phyloP scores from a whole-genome alignment of 345 rosid genomes.

The Acer saccharum region DNA sequence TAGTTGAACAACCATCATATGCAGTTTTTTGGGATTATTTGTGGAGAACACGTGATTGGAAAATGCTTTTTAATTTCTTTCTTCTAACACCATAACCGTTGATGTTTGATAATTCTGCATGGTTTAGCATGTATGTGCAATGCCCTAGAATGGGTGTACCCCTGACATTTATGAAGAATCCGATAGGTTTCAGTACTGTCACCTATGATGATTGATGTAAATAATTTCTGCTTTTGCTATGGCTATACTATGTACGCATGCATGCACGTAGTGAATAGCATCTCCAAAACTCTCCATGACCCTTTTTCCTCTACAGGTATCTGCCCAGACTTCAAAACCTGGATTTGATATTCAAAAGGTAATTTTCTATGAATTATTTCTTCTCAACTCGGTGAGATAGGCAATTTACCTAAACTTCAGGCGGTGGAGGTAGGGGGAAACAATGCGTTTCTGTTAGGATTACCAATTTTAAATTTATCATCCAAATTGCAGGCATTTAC shows the following conservation, averaged over 20 bases:
- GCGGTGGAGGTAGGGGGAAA: neutral
- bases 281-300: neutral
- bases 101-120: neutral
- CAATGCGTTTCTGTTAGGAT: neutral
- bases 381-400: neutral
- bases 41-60: neutral
- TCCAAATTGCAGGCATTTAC: conserved; percentile 62
- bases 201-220: too few species aligned
- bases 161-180: neutral
- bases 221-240: too few species aligned
- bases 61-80: neutral
- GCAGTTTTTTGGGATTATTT: neutral
- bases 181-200: neutral
- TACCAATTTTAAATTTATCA: neutral
- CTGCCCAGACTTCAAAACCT: conserved; percentile 38
- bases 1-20: neutral
- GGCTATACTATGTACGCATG: neutral
- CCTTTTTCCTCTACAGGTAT: conserved; percentile 32
- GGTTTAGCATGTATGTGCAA: neutral
- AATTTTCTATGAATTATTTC: conserved; percentile 8
- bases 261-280: neutral
- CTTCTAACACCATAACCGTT: neutral
- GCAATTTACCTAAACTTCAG: neutral
- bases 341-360: conserved; percentile 55
- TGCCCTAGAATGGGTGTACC: neutral